Evolutionary conservation across 2,329 filamentous ascomycete species (phyloP).

Genomic region (Aureobasidium sp.): DNA sequence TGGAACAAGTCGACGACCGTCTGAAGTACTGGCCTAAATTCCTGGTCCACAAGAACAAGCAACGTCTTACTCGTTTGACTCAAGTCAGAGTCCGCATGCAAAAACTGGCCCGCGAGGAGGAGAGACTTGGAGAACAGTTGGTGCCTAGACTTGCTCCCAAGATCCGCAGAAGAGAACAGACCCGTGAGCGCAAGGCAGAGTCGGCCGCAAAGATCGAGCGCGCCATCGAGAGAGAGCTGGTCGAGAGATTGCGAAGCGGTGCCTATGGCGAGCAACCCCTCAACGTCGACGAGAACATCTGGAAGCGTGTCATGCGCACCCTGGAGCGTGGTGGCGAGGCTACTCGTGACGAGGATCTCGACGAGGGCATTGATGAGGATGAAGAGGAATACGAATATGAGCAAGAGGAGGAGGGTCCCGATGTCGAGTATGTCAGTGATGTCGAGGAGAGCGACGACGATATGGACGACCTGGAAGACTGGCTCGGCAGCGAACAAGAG

Average conservation of each 20-base stretch:
- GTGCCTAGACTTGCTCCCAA: conserved; percentile 90
- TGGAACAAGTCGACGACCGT: conserved; percentile 77
- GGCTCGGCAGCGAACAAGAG: conserved; percentile 59
- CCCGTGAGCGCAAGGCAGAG: conserved; percentile 41
- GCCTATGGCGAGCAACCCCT: conserved; percentile 91
- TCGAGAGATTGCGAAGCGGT: conserved; percentile 82
- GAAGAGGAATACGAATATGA: conserved; percentile 56
- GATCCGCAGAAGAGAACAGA: conserved; percentile 50
- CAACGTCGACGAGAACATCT: conserved; percentile 90
- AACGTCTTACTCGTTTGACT: conserved; percentile 81
- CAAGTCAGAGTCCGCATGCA: conserved; percentile 77
- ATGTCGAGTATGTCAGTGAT: conserved; percentile 89
- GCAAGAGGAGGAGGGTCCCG: conserved; percentile 58
- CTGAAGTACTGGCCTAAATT: conserved; percentile 95
- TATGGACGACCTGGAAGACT: conserved; percentile 90
- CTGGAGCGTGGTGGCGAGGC: conserved; percentile 83
- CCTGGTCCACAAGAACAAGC: conserved; percentile 89
- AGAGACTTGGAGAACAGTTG: conserved; percentile 76
- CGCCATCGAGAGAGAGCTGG: conserved; percentile 88
- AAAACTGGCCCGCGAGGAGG: conserved; percentile 79
- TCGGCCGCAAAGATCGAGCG: conserved; percentile 82
- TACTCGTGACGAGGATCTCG: conserved; percentile 74
- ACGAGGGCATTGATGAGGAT: conserved; percentile 75
- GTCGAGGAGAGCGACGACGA: conserved; percentile 61
- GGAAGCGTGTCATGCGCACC: conserved; percentile 91